phyloP scores from a whole-genome alignment of 208 protist genomes.

The Porcisia deanei region DNA sequence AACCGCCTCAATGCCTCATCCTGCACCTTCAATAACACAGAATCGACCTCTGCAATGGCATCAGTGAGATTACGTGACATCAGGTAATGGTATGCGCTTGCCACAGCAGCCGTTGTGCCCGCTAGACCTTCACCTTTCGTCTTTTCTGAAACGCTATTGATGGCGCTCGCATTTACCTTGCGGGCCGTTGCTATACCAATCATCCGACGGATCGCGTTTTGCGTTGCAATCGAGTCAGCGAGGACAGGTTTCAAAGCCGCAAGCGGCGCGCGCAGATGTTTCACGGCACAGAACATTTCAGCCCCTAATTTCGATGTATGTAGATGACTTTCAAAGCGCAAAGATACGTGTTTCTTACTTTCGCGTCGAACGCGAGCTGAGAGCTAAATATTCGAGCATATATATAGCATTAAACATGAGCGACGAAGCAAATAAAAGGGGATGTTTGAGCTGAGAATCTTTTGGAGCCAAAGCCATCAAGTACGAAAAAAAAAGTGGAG shows the following conservation, averaged over 20 bases:
- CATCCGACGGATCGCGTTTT: constrained; percentile 59
- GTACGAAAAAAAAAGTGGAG: neutral
- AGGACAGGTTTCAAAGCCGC: constrained; percentile 74
- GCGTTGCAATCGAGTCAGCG: constrained; percentile 51
- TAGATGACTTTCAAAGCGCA: neutral
- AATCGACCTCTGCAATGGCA: constrained; percentile 61
- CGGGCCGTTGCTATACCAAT: constrained; percentile 47
- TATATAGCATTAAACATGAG: constrained; percentile 5
- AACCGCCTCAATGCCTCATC: constrained; percentile 62
- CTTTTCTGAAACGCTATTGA: constrained; percentile 76
- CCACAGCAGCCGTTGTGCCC: constrained; percentile 52
- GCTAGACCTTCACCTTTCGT: constrained; percentile 70
- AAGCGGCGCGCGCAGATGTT: constrained; percentile 48
- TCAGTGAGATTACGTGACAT: constrained; percentile 45
- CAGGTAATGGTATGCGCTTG: constrained; percentile 54
- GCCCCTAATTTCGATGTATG: neutral
- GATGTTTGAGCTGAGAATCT: neutral
- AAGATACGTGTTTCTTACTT: neutral
- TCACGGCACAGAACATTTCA: constrained; percentile 55
- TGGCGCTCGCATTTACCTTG: constrained; percentile 44
- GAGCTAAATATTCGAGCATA: neutral
- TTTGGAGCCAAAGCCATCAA: neutral
- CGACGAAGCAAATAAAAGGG: neutral
- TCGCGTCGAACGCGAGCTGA: neutral
- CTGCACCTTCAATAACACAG: constrained; percentile 60